A percentile compares a stretch with the other conserved stretches of the same genome.
These are phyloP conservation scores for Rosa hybrid DNA, from an alignment of 331 rosid species.

Conservation along the genomic window DNA sequence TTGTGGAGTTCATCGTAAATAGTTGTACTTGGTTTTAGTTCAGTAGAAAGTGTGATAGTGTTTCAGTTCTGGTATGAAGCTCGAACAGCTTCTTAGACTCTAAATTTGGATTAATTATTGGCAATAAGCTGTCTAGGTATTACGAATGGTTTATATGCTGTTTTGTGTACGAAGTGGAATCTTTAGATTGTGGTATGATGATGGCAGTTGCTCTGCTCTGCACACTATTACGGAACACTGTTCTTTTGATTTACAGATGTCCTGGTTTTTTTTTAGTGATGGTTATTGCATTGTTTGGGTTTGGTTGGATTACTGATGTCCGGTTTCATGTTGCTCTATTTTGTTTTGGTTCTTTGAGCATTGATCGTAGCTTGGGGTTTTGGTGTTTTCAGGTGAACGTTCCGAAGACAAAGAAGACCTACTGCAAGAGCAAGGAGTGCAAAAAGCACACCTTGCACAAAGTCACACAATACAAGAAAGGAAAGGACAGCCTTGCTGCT, in stretches of 20 bases:
- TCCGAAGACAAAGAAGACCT: constrained; percentile 96
- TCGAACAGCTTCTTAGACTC: neutral
- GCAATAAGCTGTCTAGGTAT: neutral
- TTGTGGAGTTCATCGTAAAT: neutral
- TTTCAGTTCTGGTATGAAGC: neutral
- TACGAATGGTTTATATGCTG: neutral
- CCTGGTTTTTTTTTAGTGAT: neutral
- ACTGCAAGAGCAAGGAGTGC: constrained; percentile 97
- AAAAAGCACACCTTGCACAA: constrained; percentile 91
- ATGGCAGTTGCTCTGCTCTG: neutral
- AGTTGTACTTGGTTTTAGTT: neutral
- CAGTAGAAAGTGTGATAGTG: neutral
- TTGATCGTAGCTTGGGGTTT: neutral
- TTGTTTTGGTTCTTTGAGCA: neutral
- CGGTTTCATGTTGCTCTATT: neutral
- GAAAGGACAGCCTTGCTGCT: constrained; percentile 83
- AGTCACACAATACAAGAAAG: constrained; percentile 91
- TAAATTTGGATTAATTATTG: neutral
- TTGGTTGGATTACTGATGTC: neutral
- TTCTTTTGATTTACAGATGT: neutral
- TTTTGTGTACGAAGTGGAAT: neutral
- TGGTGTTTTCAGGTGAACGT: constrained; percentile 71
- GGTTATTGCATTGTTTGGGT: neutral
- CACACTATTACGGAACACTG: neutral
- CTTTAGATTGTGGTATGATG: neutral